Evolutionary conservation across 768 basidiomycete genomes (phyloP).

Genomic region (Strobilomyces echinocephalus): DNA sequence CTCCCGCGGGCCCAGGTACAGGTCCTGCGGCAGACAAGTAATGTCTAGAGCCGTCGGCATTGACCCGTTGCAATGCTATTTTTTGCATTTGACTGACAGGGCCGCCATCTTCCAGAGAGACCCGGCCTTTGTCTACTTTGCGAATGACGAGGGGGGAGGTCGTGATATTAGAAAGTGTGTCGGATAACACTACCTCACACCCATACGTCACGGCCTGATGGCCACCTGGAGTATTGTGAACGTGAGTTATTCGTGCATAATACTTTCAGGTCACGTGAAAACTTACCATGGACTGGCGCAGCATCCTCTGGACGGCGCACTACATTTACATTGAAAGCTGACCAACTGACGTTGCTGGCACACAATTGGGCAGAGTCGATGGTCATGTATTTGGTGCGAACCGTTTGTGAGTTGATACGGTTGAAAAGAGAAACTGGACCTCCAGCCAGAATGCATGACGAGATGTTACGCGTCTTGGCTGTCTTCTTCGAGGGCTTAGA

Average conservation of each 20-base stretch:
- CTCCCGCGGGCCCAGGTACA: conserved; percentile 69
- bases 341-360: conserved; percentile 90
- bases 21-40: conserved; percentile 89
- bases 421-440: conserved; percentile 92
- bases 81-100: conserved; percentile 97
- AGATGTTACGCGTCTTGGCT: conserved; percentile 89
- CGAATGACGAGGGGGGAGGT: conserved; percentile 84
- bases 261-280: conserved; percentile 46
- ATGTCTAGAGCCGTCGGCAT: conserved; percentile 76
- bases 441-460: conserved; percentile 83
- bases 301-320: conserved; percentile 68
- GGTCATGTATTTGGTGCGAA: conserved; percentile 96
- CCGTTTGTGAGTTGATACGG: conserved; percentile 94
- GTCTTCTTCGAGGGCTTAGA: conserved; percentile 98
- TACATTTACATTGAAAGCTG: conserved; percentile 91
- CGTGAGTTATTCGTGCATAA: conserved; percentile 36
- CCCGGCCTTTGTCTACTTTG: conserved; percentile 87
- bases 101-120: conserved; percentile 83
- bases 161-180: conserved; percentile 78
- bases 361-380: conserved; percentile 79
- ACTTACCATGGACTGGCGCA: conserved; percentile 58
- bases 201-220: conserved; percentile 90
- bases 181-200: conserved; percentile 80
- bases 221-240: conserved; percentile 44
- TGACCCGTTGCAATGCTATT: conserved; percentile 83